A percentile compares a stretch with the other conserved stretches of the same genome.
phyloP scores from a whole-genome alignment of 345 rosid genomes.

The Euphorbia pulcherrima region DNA sequence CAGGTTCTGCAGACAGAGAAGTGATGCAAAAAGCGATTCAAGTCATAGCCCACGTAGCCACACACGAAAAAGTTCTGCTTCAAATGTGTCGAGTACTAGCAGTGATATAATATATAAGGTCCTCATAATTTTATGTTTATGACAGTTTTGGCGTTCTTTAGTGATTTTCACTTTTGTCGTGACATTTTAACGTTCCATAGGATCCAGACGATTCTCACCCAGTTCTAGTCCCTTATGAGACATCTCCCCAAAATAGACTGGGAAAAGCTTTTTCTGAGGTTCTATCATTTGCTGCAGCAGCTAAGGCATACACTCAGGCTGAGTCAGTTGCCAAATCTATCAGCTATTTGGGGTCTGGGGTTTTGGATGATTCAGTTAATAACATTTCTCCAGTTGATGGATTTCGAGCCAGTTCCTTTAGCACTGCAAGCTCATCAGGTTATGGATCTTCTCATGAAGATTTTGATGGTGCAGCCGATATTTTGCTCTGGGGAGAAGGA shows the following conservation, averaged over 20 bases:
- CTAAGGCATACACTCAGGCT: conserved; percentile 34
- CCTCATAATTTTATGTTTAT: conserved; percentile 18
- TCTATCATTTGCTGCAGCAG: conserved; percentile 51
- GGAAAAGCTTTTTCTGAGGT: conserved; percentile 69
- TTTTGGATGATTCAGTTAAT: conserved; percentile 43
- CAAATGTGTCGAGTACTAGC: conserved; percentile 37
- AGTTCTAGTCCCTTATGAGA: conserved; percentile 42
- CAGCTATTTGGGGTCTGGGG: conserved; percentile 23
- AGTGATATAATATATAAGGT: conserved; percentile 13
- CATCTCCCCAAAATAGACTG: conserved; percentile 39
- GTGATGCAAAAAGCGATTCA: conserved; percentile 40
- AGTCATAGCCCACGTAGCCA: conserved; percentile 36
- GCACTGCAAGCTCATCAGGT: conserved; percentile 80
- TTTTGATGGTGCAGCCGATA: conserved; percentile 72
- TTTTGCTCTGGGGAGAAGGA: conserved; percentile 90
- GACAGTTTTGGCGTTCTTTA: conserved; percentile 8
- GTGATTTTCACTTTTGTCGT: conserved; percentile 8
- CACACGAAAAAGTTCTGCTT: conserved; percentile 43
- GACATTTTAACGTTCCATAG: conserved; percentile 28
- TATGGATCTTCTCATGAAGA: conserved; percentile 72
- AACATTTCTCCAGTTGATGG: conserved; percentile 55
- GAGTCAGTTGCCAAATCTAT: conserved; percentile 41
- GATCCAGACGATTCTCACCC: conserved; percentile 44
- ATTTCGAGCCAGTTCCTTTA: conserved; percentile 69
- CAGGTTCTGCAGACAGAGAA: conserved; percentile 47